Conservation (phyloP, 163 green algal genomes). For the Chloromonas sp. region DNA sequence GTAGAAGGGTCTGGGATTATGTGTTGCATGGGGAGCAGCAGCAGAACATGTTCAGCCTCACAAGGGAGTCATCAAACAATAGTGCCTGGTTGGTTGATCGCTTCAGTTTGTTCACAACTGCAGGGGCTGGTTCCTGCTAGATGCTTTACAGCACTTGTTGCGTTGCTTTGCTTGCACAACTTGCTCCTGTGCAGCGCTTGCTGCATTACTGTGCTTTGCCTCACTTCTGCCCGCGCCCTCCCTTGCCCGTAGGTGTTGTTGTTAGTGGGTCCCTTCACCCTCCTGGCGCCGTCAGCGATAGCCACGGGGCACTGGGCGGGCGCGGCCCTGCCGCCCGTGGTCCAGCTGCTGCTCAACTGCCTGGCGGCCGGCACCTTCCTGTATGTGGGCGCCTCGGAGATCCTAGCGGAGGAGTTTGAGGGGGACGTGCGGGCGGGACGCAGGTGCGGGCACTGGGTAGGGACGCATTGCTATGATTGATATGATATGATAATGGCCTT, state of each 20-base stretch:
- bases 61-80: no score
- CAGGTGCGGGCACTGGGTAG: background rate
- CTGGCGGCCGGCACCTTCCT: constrained; percentile 49
- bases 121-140: no score
- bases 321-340: constrained; percentile 17
- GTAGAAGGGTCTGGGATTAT: no score
- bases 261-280: constrained; percentile 37
- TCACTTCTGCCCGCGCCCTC: no score
- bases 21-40: no score
- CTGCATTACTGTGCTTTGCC: no score
- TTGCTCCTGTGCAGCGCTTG: no score
- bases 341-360: constrained; percentile 37
- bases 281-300: constrained; percentile 37
- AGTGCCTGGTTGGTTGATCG: no score
- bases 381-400: constrained; percentile 44
- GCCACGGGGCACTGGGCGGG: constrained; percentile 21
- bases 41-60: no score
- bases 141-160: no score
- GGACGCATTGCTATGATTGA: background rate
- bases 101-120: no score
- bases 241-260: constrained; percentile 20
- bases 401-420: constrained; percentile 47
- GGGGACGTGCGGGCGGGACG: constrained; percentile 31
- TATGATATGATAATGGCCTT: background rate
- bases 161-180: no score